These are phyloP conservation scores for Talaromyces sp. DNA, from an alignment of 2,329 filamentous ascomycete species.

Conservation along the genomic window DNA sequence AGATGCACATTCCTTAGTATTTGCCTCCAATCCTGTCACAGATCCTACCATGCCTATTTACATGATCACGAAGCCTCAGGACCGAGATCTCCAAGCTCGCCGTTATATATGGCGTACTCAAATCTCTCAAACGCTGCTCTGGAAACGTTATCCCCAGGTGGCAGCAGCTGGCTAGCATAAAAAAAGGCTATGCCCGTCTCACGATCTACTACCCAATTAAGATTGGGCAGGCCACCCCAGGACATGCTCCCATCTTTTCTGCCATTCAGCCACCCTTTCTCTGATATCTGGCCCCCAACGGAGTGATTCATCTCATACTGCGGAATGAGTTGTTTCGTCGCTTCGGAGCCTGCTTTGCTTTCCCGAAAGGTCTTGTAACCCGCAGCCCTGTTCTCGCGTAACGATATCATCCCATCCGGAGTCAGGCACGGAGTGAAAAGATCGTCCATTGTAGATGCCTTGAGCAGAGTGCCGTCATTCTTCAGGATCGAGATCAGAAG, in stretches of 20 bases:
- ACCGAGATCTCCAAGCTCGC: slow-evolving; percentile 11
- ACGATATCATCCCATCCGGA: neutral
- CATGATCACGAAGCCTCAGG: neutral
- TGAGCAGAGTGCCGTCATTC: slow-evolving; percentile 8
- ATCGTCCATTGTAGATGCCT: slow-evolving; percentile 1
- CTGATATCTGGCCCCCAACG: slow-evolving; percentile 14
- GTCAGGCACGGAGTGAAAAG: slow-evolving; percentile 8
- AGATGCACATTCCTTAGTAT: neutral
- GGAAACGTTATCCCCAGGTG: neutral
- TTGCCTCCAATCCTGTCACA: neutral
- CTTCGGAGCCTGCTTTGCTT: slow-evolving; percentile 13
- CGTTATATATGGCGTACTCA: slow-evolving; percentile 16
- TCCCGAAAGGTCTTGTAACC: slow-evolving; percentile 6
- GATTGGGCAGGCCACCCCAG: slow-evolving; percentile 14
- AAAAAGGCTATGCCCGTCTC: slow-evolving; percentile 10
- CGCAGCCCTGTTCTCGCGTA: slow-evolving; percentile 4
- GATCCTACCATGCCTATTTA: neutral
- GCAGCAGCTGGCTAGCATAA: slow-evolving; percentile 8
- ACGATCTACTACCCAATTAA: slow-evolving; percentile 14
- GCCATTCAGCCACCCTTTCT: slow-evolving; percentile 9
- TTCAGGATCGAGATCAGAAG: slow-evolving; percentile 4
- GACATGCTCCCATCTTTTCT: slow-evolving; percentile 14
- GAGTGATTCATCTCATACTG: slow-evolving; percentile 13
- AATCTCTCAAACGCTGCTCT: slow-evolving; percentile 11
- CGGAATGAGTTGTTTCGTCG: neutral